A percentile compares a stretch with the other conserved stretches of the same genome.
Evolutionary conservation across 2,329 filamentous ascomycete genomes (phyloP).

Genomic region (Colletotrichum sp.): DNA sequence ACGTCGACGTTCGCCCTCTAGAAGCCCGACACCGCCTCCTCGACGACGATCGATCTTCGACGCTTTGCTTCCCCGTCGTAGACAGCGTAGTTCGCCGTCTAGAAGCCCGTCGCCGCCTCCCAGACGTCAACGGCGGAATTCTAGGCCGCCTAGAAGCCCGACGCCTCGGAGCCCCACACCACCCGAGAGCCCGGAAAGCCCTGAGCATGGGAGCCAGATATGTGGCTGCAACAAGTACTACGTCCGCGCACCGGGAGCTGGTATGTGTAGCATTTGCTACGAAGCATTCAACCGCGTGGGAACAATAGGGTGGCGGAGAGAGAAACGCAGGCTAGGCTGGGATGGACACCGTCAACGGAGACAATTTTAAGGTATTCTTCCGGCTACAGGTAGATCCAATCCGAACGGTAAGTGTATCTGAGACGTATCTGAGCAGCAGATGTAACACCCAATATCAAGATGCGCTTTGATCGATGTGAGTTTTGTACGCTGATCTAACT

Average conservation of each 20-base stretch:
- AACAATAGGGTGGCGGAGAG: neutral
- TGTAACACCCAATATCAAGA: neutral
- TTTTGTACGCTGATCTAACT: neutral
- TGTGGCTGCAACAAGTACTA: neutral
- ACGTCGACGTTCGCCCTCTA: neutral
- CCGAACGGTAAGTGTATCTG: neutral
- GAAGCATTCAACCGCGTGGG: neutral
- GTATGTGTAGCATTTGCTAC: neutral
- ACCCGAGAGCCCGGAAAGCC: neutral
- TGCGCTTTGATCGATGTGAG: neutral
- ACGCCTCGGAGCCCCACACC: neutral
- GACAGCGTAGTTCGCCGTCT: neutral
- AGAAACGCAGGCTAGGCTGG: neutral
- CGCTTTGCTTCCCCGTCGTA: neutral
- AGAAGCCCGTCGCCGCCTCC: neutral
- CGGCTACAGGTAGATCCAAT: neutral
- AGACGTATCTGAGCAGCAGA: neutral
- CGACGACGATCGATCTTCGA: neutral
- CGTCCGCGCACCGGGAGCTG: neutral
- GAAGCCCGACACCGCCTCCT: neutral
- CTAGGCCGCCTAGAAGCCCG: neutral
- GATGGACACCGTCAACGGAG: neutral
- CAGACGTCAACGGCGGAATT: neutral
- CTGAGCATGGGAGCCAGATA: neutral
- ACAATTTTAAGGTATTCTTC: neutral